These are phyloP conservation scores for Colletotrichum tamarilloi DNA, from an alignment of 2,329 filamentous ascomycete genomes.

Conservation along the genomic window DNA sequence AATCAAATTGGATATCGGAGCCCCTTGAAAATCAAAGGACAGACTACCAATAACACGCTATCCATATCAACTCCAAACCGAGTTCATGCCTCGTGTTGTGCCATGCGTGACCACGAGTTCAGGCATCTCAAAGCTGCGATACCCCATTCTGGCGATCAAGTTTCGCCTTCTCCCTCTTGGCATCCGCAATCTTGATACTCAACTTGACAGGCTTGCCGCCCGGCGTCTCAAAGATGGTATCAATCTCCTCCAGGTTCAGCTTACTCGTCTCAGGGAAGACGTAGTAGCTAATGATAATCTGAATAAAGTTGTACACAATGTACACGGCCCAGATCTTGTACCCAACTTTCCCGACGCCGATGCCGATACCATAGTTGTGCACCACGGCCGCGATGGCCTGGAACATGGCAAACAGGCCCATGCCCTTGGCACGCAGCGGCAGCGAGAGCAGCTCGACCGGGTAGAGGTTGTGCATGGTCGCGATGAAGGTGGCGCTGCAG, in stretches of 20 bases:
- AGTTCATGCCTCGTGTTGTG: too few species aligned
- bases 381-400: constrained; percentile 55
- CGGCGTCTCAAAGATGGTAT: constrained; percentile 60
- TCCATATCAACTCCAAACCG: neutral
- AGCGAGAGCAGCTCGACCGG: constrained; percentile 56
- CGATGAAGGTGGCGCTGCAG: constrained; percentile 56
- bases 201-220: constrained; percentile 32
- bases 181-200: constrained; percentile 35
- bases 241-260: constrained; percentile 65
- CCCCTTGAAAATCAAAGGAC: neutral
- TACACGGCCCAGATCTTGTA: constrained; percentile 65
- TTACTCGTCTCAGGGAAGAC: constrained; percentile 64
- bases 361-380: constrained; percentile 58
- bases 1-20: neutral
- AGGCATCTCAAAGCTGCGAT: neutral
- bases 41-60: neutral
- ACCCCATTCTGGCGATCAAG: constrained; percentile 11
- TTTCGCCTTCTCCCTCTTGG: constrained; percentile 28
- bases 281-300: constrained; percentile 59
- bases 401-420: constrained; percentile 57
- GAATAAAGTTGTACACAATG: constrained; percentile 59
- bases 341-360: constrained; percentile 57
- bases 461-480: constrained; percentile 60
- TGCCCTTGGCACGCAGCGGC: constrained; percentile 55
- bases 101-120: neutral